Base-by-base conservation (phyloP, 2,329 filamentous ascomycete species). In the Ascochyta koolunga region DNA sequence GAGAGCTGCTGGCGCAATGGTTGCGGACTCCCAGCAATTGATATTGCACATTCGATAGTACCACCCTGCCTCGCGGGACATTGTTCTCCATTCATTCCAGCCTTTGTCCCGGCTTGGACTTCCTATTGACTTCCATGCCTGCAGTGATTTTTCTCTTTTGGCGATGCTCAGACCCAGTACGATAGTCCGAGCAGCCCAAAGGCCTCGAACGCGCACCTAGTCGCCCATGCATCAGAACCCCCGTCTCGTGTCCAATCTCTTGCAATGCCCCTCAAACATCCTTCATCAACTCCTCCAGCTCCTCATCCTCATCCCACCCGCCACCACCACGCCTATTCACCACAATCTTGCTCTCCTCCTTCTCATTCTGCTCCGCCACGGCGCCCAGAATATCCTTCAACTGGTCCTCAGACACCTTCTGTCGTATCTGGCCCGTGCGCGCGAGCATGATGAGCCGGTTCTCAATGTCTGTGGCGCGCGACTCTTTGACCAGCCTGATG, bases 401-500 rank as follows among this genome's bases (percentile, higher is more conserved):
- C 80, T 98, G 93, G 42, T 88, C 87, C 77, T 99, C 95, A 1
- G 89, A 93, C 40, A 99, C 91, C 75, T 96, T 96, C 58, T 86
- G 80, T 49, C 91, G 82, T 66, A 99, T 81, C 80, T 98, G 95
- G 21, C 93, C 93, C 21, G 88, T 85, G 69, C 92, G 86, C 54
- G 95, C 93, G 53, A 99, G 85, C 86, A 89, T 92, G 76, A 99
- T 93, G 51, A 99, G 84, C 44, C 93, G 80, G 82, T 96, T 93
- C 80, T 99, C 95, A 52, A 99, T 86, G 69, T 97, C 92, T 58
- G 83, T 85, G 31, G 95, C 95, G 68, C 95, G 90, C 66, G 89
- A 88, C 74, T 93, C 91, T 79, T 98, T 98, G 71, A 99, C 95
- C 56, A 99, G 87, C 29, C 93, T 89, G 78, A 99, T 98, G 62